Conservation (phyloP, 768 basidiomycete genomes). For the Mycena amicta region DNA sequence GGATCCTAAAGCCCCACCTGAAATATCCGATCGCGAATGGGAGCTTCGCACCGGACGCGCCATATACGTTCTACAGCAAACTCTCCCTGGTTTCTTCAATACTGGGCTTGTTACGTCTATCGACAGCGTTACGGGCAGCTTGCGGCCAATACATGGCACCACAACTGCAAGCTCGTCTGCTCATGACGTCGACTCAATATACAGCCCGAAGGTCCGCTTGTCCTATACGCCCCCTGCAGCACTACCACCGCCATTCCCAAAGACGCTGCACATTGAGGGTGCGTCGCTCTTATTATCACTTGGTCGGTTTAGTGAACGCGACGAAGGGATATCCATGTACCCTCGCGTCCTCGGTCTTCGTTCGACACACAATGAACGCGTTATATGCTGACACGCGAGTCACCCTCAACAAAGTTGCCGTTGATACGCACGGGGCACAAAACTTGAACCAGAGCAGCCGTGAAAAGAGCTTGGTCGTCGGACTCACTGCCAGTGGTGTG, state of each 20-base stretch:
- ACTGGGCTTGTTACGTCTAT: conserved; percentile 60
- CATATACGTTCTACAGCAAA: conserved; percentile 66
- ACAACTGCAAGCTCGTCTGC: conserved; percentile 29
- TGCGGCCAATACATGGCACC: conserved; percentile 27
- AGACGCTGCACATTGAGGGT: conserved; percentile 72
- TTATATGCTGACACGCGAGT: conserved; percentile 69
- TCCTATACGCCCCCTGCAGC: conserved; percentile 69
- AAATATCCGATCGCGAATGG: conserved; percentile 75
- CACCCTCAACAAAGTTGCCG: conserved; percentile 51
- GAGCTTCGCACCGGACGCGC: conserved; percentile 77
- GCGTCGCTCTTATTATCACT: too few relatives aligned
- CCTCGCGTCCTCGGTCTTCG: conserved; percentile 67
- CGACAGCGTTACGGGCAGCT: conserved; percentile 48
- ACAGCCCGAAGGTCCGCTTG: conserved; percentile 64
- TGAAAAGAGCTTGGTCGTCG: conserved; percentile 62
- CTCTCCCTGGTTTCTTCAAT: conserved; percentile 72
- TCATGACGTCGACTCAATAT: conserved; percentile 50
- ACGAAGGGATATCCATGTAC: conserved; percentile 74
- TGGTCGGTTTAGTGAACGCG: too few relatives aligned
- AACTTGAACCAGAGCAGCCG: conserved; percentile 36
- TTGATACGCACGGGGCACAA: conserved; percentile 32
- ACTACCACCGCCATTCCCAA: conserved; percentile 70
- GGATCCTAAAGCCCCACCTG: conserved; percentile 28
- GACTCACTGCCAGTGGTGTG: conserved; percentile 56
- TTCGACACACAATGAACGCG: conserved; percentile 76